phyloP scores from a whole-genome alignment of 2,329 filamentous ascomycete genomes.

The Calycina herbarum region DNA sequence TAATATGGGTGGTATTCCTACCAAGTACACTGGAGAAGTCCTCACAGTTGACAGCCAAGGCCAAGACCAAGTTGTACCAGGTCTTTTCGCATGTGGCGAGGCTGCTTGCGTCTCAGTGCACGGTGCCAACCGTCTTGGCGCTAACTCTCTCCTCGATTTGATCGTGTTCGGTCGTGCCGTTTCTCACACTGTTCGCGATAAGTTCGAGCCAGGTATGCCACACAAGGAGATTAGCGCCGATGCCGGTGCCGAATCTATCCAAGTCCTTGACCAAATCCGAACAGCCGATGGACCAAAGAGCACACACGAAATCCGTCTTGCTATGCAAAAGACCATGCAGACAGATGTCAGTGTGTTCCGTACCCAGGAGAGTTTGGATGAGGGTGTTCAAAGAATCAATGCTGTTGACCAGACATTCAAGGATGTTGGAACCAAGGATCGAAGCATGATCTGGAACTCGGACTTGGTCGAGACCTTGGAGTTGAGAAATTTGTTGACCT shows the following conservation, averaged over 20 bases:
- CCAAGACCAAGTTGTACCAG: slow-evolving; percentile 89
- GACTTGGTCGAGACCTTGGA: slow-evolving; percentile 96
- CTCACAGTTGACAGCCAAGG: slow-evolving; percentile 83
- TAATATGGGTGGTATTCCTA: slow-evolving; percentile 99
- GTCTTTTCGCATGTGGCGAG: slow-evolving; percentile 95
- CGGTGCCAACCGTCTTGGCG: slow-evolving; percentile 95
- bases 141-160: slow-evolving; percentile 96
- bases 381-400: slow-evolving; percentile 85
- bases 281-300: slow-evolving; percentile 81
- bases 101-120: slow-evolving; percentile 97
- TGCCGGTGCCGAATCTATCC: slow-evolving; percentile 84
- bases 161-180: slow-evolving; percentile 98
- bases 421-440: slow-evolving; percentile 92
- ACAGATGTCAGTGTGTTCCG: slow-evolving; percentile 96
- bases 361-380: slow-evolving; percentile 80
- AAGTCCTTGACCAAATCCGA: slow-evolving; percentile 81
- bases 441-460: slow-evolving; percentile 99
- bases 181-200: slow-evolving; percentile 94
- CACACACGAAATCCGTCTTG: slow-evolving; percentile 82
- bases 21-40: slow-evolving; percentile 95
- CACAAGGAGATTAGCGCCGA: slow-evolving; percentile 81
- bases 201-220: slow-evolving; percentile 79
- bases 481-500: slow-evolving; percentile 91
- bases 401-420: slow-evolving; percentile 79
- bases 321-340: slow-evolving; percentile 99